Evolutionary conservation across 139 green algal genomes (phyloP), one percentile per base, ranked within the genome.

Genomic region (Chlorella sp.): DNA sequence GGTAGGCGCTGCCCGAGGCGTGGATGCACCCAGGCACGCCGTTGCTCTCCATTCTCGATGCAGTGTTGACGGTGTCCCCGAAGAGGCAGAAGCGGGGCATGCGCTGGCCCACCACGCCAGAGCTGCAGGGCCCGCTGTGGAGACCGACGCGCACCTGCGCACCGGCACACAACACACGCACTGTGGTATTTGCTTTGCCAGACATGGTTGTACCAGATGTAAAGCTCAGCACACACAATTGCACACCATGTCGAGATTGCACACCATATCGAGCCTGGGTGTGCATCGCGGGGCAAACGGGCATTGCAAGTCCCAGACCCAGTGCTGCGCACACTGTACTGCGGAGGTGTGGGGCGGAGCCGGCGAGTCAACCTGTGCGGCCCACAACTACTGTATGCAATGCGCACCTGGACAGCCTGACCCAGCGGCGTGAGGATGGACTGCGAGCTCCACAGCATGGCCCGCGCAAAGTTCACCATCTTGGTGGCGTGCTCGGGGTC

Each of bases 41-140:
- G 67, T 80, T 75, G 61, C 29, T 69, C 74, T 90, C 85, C 85
- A 90, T 90, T 33, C 86, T 67, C 31, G 66, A 78, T 5, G 81
- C 81, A 5, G 76, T 83, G 74, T 91, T 4, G 3, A 68, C 29
- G 10, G 70, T 76, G 59, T 80, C 71, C 35, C 82, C 82, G 67
- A 88, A 86, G 0, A 85, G 70, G 63, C 79, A 83, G 65, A 78
- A 86, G 10, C 74, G 59, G 10, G 77, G 83, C 70, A 77, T 76
- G 67, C 80, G 77, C 17, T 72, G 36, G 3, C 83, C 83, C 5
- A 88, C 77, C 31, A 88, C 74, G 20, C 80, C 80, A 30, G 49
- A 72, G 26, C 59, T 69, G 31, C 74, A 79, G 1, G 77, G 67
- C 23, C 83, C 83, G 3, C 70, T 79, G 71, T 89, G 77, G 6